Evolutionary conservation across 192 early-diverging fungal species (phyloP).

Genomic region (Backusella tarrabulga): DNA sequence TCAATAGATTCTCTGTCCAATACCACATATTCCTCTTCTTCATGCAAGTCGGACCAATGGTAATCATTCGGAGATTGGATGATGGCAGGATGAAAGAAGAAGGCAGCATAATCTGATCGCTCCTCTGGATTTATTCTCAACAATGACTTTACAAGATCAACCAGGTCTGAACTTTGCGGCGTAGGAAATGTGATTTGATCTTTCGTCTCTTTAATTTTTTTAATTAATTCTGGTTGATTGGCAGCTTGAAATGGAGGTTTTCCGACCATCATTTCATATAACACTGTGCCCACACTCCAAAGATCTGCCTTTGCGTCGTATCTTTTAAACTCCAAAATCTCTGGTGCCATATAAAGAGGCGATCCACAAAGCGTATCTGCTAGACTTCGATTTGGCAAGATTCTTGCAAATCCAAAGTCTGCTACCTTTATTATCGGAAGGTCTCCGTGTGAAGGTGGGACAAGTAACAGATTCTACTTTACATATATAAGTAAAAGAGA

Average conservation of each 20-base stretch:
- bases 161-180: conserved; percentile 29
- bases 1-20: conserved; percentile 69
- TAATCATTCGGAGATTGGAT: not conserved
- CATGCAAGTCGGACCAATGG: not conserved
- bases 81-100: conserved; percentile 83
- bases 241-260: conserved; percentile 88
- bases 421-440: conserved; percentile 88
- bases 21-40: conserved; percentile 72
- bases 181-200: conserved; percentile 88
- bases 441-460: conserved; percentile 45
- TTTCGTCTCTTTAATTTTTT: conserved; percentile 83
- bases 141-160: conserved; percentile 74
- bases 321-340: conserved; percentile 83
- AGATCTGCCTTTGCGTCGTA: conserved; percentile 96
- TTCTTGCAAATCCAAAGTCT: conserved; percentile 97
- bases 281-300: conserved; percentile 95
- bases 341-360: conserved; percentile 94
- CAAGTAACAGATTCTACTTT: conserved; percentile 80
- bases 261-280: conserved; percentile 93
- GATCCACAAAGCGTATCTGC: conserved; percentile 96
- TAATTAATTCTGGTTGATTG: conserved; percentile 91
- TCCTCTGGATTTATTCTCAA: conserved; percentile 85
- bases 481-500: not conserved
- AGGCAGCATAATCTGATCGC: conserved; percentile 89
- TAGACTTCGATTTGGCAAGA: conserved; percentile 73